Percentiles rank a stretch among this genome's conserved stretches.
These are phyloP conservation scores for Moesziomyces parantarcticus DNA, from an alignment of 1,284 basidiomycete genomes.

Conservation along the genomic window DNA sequence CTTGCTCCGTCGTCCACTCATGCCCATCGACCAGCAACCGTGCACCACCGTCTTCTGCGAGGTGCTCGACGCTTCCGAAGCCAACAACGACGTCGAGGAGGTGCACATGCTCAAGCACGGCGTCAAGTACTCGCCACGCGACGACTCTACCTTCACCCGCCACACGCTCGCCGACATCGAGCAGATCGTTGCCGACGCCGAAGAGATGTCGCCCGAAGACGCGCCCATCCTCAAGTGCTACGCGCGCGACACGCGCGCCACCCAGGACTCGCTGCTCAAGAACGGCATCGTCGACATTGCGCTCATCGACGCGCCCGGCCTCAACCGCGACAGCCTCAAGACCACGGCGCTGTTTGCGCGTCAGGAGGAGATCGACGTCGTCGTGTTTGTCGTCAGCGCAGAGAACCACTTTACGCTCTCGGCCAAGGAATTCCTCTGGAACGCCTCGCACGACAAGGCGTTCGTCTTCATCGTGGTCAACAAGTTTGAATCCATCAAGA, in stretches of 20 bases:
- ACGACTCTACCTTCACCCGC: constrained; percentile 81
- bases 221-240: constrained; percentile 69
- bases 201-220: constrained; percentile 74
- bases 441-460: constrained; percentile 95
- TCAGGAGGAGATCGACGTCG: constrained; percentile 97
- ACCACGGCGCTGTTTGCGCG: constrained; percentile 95
- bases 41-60: constrained; percentile 98
- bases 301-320: constrained; percentile 96
- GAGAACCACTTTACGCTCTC: constrained; percentile 99
- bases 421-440: constrained; percentile 92
- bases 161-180: constrained; percentile 80
- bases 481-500: constrained; percentile 93
- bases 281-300: constrained; percentile 98
- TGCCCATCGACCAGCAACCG: constrained; percentile 98
- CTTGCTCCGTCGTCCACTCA: constrained; percentile 78
- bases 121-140: constrained; percentile 77
- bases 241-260: constrained; percentile 51
- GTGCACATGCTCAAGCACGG: constrained; percentile 75
- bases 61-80: constrained; percentile 90
- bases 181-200: constrained; percentile 77
- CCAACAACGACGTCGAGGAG: constrained; percentile 79
- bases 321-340: constrained; percentile 94
- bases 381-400: constrained; percentile 97
- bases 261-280: constrained; percentile 71
- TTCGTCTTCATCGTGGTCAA: constrained; percentile 99